A percentile compares a stretch with the other conserved stretches of the same genome.
These are phyloP conservation scores for Mycena sp. DNA, from an alignment of 1,284 basidiomycete species.

Conservation along the genomic window DNA sequence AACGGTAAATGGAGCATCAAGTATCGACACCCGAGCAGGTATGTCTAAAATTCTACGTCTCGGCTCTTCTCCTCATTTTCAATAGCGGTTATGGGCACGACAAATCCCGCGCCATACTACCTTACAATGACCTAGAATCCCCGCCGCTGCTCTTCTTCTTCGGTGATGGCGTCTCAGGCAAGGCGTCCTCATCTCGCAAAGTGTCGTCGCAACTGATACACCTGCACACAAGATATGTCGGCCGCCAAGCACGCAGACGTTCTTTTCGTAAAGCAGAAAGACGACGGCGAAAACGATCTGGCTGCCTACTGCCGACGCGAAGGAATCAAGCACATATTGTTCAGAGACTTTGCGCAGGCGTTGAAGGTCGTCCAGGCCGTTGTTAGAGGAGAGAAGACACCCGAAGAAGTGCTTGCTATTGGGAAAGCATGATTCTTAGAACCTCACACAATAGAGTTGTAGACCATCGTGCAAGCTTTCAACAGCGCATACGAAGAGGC, in stretches of 20 bases:
- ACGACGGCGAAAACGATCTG: conserved; percentile 86
- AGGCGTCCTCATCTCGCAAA: conserved; percentile 31
- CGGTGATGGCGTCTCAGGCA: conserved; percentile 93
- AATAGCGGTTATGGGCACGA: conserved; percentile 88
- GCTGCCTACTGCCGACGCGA: conserved; percentile 79
- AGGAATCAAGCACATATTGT: conserved; percentile 74
- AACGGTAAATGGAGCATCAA: conserved; percentile 87
- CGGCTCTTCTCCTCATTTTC: neutral
- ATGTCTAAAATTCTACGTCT: conserved; percentile 27
- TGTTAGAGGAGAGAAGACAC: conserved; percentile 64
- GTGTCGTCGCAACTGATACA: neutral
- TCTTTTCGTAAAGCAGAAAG: conserved; percentile 88
- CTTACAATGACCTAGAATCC: conserved; percentile 76
- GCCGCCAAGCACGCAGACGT: conserved; percentile 91
- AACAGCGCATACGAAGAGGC: too few relatives aligned
- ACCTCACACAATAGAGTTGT: too few relatives aligned
- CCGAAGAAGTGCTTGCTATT: conserved; percentile 47
- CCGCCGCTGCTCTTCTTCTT: conserved; percentile 93
- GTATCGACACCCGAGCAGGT: conserved; percentile 90
- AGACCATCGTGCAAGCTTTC: too few relatives aligned
- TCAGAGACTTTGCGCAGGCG: conserved; percentile 71
- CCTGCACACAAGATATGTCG: conserved; percentile 74
- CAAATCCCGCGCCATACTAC: conserved; percentile 91
- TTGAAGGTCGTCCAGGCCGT: conserved; percentile 69
- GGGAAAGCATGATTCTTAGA: conserved; percentile 9